Conservation (phyloP, 1,284 basidiomycete genomes). For the Marasmius tenuissimus region DNA sequence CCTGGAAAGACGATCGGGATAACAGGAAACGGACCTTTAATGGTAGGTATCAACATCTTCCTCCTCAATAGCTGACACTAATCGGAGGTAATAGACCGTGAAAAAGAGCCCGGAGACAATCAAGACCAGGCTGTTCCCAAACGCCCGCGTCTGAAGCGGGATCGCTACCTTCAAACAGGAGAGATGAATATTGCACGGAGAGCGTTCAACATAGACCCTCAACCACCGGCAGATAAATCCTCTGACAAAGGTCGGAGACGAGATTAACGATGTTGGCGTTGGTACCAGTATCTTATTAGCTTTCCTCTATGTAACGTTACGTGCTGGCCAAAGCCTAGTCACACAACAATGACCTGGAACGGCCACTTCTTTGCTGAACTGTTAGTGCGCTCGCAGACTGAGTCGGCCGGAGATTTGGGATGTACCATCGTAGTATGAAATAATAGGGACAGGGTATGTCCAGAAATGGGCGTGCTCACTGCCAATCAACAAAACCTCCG, state of each 20-base stretch:
- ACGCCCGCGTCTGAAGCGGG: not conserved
- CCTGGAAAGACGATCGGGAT: conserved; percentile 58
- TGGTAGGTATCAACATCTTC: conserved; percentile 41
- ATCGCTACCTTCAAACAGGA: not conserved
- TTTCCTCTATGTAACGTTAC: no score
- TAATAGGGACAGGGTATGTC: no score
- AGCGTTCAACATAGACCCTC: not conserved
- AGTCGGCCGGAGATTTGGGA: no score
- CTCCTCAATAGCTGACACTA: not conserved
- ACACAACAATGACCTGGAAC: no score
- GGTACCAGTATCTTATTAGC: not conserved
- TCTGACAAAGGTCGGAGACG: not conserved
- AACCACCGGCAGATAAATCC: not conserved
- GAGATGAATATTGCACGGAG: not conserved
- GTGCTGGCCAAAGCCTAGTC: no score
- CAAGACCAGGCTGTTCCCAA: not conserved
- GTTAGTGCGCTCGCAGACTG: no score
- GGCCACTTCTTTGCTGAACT: no score
- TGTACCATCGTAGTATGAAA: no score
- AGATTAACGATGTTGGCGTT: not conserved
- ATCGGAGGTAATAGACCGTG: not conserved
- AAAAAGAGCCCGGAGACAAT: not conserved
- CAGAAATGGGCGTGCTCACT: no score
- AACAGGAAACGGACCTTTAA: conserved; percentile 65
- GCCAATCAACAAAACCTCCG: no score